Conservation (phyloP, 2,329 filamentous ascomycete genomes). For the Aspergillus novoparasiticus region DNA sequence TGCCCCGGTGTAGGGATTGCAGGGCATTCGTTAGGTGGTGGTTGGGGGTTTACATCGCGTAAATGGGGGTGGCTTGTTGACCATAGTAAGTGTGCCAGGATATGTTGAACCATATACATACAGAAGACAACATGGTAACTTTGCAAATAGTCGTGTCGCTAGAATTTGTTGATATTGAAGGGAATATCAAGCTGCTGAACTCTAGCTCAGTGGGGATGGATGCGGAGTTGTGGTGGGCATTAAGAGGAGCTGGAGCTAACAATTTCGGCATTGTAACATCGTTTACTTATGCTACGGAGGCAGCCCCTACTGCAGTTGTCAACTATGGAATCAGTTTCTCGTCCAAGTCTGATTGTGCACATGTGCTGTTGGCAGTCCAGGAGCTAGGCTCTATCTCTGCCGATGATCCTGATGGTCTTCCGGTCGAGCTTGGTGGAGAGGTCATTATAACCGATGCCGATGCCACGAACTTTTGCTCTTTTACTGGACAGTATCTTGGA, state of each 20-base stretch:
- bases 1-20: conserved; percentile 9
- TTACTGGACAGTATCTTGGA: conserved; percentile 5
- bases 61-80: conserved; percentile 15
- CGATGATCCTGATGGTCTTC: not conserved
- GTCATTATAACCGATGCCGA: not conserved
- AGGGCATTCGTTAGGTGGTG: conserved; percentile 9
- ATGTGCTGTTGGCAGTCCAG: conserved; percentile 7
- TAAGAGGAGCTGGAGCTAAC: conserved; percentile 11
- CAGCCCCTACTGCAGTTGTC: conserved; percentile 3
- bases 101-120: not conserved
- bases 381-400: not conserved
- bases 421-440: conserved; percentile 1
- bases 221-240: conserved; percentile 11
- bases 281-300: conserved; percentile 7
- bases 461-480: not conserved
- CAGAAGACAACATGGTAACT: not conserved
- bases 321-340: conserved; percentile 12
- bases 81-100: conserved; percentile 1
- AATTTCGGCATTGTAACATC: conserved; percentile 12
- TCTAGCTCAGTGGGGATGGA: conserved; percentile 1
- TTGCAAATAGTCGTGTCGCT: conserved; percentile 1
- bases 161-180: conserved; percentile 3
- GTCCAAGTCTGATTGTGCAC: conserved; percentile 5
- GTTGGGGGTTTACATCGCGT: conserved; percentile 8
- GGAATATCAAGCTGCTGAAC: conserved; percentile 2